Evolutionary conservation across 768 basidiomycete genomes (phyloP).

Genomic region (Trametes sanguinea): DNA sequence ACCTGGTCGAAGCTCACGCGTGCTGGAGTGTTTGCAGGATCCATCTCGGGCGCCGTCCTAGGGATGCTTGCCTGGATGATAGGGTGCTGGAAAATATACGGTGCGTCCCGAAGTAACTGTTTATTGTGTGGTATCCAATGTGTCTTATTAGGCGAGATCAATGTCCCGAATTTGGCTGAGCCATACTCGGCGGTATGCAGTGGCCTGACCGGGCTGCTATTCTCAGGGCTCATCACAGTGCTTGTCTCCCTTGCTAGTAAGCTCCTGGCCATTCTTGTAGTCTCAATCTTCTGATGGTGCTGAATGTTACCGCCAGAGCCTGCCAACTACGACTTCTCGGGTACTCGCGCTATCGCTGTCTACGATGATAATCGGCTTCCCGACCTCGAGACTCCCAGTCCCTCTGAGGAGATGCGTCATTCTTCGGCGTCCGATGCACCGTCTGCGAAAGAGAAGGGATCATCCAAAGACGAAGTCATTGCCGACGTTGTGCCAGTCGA

Average conservation of each 20-base stretch:
- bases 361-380: slow-evolving; percentile 22
- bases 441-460: slow-evolving; percentile 1
- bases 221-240: slow-evolving; percentile 36
- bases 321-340: slow-evolving; percentile 38
- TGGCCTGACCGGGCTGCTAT: slow-evolving; percentile 35
- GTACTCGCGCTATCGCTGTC: slow-evolving; percentile 35
- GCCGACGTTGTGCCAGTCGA: neutral
- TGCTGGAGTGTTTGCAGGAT: slow-evolving; percentile 42
- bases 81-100: slow-evolving; percentile 51
- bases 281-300: neutral
- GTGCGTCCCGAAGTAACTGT: neutral
- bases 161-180: slow-evolving; percentile 36
- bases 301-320: slow-evolving; percentile 26
- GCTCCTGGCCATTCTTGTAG: neutral
- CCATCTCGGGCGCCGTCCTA: slow-evolving; percentile 42
- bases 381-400: slow-evolving; percentile 14
- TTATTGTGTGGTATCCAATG: neutral
- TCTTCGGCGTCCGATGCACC: neutral
- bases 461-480: slow-evolving; percentile 15
- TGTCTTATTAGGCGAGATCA: slow-evolving; percentile 32
- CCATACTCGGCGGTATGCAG: slow-evolving; percentile 41
- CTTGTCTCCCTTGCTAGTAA: slow-evolving; percentile 34
- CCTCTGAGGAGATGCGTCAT: neutral
- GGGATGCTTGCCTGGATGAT: slow-evolving; percentile 56
- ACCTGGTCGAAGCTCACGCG: slow-evolving; percentile 48